These are phyloP conservation scores for Pseudopyrenochaeta lycopersici DNA, from an alignment of 2,329 filamentous ascomycete genomes.

Conservation along the genomic window DNA sequence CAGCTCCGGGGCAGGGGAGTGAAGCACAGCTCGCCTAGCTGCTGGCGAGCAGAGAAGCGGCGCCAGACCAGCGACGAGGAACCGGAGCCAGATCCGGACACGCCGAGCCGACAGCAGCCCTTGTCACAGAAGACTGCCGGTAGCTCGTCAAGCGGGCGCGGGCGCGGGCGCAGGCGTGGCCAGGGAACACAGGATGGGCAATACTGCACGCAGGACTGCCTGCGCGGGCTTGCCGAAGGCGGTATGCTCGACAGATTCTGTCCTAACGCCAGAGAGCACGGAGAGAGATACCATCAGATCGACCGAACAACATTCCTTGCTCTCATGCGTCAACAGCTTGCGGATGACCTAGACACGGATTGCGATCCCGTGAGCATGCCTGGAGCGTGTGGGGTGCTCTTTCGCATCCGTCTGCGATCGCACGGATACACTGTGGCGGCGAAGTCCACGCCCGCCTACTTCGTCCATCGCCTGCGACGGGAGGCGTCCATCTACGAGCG, in stretches of 20 bases:
- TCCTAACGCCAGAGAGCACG: slow-evolving; percentile 52
- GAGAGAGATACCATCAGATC: slow-evolving; percentile 38
- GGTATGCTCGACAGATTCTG: slow-evolving; percentile 26
- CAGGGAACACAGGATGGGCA: slow-evolving; percentile 10
- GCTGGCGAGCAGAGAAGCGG: slow-evolving; percentile 8
- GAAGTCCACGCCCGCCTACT: slow-evolving; percentile 50
- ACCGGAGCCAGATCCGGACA: slow-evolving; percentile 5
- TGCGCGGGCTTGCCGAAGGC: slow-evolving; percentile 18
- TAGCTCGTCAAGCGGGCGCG: neutral
- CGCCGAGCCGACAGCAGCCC: slow-evolving; percentile 2
- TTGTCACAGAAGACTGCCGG: neutral
- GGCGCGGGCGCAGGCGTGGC: neutral
- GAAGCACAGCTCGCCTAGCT: slow-evolving; percentile 9
- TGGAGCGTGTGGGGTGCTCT: slow-evolving; percentile 52
- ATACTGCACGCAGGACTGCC: slow-evolving; percentile 25
- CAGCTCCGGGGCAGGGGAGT: slow-evolving; percentile 13
- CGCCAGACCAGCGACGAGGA: slow-evolving; percentile 14
- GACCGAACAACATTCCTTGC: slow-evolving; percentile 33
- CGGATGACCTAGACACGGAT: slow-evolving; percentile 20
- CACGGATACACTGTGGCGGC: slow-evolving; percentile 57
- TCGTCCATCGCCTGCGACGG: slow-evolving; percentile 18
- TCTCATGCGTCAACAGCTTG: slow-evolving; percentile 39
- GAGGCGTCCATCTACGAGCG: slow-evolving; percentile 29
- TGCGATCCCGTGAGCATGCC: slow-evolving; percentile 35
- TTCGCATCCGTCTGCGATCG: slow-evolving; percentile 52